Conservation (phyloP, 1,284 basidiomycete species). For the Ceratobasidium sp. region DNA sequence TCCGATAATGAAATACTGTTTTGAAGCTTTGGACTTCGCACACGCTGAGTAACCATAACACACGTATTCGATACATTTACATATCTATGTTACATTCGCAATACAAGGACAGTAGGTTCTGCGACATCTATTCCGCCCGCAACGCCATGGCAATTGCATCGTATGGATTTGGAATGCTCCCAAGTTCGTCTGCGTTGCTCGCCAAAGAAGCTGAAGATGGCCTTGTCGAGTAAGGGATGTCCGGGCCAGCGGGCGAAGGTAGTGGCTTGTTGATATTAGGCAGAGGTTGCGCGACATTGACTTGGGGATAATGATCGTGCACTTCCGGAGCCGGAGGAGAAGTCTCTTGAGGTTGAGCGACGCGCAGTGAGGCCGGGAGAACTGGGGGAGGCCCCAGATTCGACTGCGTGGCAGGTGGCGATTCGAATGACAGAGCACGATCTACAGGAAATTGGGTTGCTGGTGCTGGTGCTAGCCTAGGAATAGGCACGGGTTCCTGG, state of each 20-base stretch:
- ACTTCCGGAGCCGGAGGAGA: not conserved
- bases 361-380: conserved; percentile 16
- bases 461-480: too few relatives aligned
- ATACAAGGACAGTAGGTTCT: conserved; percentile 1
- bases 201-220: not conserved
- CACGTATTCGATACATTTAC: conserved; percentile 3
- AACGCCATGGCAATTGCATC: conserved; percentile 27
- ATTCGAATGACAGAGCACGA: too few relatives aligned
- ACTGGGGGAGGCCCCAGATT: not conserved
- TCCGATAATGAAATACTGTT: conserved; percentile 6
- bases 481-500: too few relatives aligned
- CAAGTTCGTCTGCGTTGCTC: not conserved
- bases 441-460: not conserved
- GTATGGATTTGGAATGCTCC: conserved; percentile 16
- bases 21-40: not conserved
- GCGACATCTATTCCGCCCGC: not conserved
- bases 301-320: not conserved
- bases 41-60: not conserved
- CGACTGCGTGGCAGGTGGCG: too few relatives aligned
- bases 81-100: conserved; percentile 3
- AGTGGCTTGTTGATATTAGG: not conserved
- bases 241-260: not conserved
- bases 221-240: conserved; percentile 23
- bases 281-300: not conserved
- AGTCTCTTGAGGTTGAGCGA: conserved; percentile 4